Percentiles rank a stretch among this genome's conserved stretches.
Conservation (phyloP, 768 basidiomycete species). For the Pleurotus tuoliensis region DNA sequence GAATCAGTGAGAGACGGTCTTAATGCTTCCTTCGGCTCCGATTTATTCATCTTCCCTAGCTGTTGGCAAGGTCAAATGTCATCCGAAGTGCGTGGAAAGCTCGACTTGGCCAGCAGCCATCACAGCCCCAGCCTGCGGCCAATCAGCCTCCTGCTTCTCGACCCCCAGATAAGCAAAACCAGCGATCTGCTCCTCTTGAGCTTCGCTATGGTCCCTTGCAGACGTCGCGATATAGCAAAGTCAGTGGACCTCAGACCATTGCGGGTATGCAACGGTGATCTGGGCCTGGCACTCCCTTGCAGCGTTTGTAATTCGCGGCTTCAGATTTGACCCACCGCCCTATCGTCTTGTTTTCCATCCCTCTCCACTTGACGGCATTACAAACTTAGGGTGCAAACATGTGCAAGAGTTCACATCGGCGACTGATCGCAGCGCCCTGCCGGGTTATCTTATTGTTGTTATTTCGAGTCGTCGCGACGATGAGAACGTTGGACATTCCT, state of each 20-base stretch:
- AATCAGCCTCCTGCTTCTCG: slow-evolving; percentile 21
- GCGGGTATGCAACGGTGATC: slow-evolving; percentile 46
- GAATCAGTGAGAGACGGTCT: slow-evolving; percentile 55
- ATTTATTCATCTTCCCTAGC: slow-evolving; percentile 34
- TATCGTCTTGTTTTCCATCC: neutral
- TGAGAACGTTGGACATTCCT: neutral
- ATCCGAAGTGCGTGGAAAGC: slow-evolving; percentile 77
- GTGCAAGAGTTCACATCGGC: neutral
- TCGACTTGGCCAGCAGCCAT: slow-evolving; percentile 44
- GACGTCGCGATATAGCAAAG: slow-evolving; percentile 68
- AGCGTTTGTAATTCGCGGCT: slow-evolving; percentile 1
- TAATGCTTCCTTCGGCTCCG: slow-evolving; percentile 6
- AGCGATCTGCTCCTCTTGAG: slow-evolving; percentile 24
- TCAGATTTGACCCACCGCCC: neutral
- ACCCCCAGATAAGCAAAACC: slow-evolving; percentile 10
- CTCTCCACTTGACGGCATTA: neutral
- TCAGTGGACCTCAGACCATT: slow-evolving; percentile 56
- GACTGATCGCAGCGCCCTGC: too few relatives aligned
- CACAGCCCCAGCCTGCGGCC: slow-evolving; percentile 17
- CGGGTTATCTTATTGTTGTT: neutral
- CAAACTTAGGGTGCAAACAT: too few relatives aligned
- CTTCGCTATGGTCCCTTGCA: slow-evolving; percentile 65
- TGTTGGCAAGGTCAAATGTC: slow-evolving; percentile 57
- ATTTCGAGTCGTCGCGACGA: neutral
- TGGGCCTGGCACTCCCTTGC: too few relatives aligned